Percentiles rank a stretch among this genome's conserved stretches.
Evolutionary conservation across 1,139 yeast species (phyloP).

Genomic region (Torulaspora pretoriensis): DNA sequence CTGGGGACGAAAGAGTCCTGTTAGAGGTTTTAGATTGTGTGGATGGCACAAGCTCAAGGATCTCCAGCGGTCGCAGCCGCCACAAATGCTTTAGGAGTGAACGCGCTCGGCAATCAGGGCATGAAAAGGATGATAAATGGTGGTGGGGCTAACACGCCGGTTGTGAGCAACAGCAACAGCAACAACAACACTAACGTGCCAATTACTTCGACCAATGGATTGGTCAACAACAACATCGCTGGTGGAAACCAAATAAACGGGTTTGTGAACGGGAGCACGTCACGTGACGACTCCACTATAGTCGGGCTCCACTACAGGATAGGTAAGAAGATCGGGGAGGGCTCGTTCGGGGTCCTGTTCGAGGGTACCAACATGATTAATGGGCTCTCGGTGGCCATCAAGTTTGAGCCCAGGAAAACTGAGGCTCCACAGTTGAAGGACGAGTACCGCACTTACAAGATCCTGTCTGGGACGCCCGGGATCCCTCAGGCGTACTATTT

Average conservation of each 20-base stretch:
- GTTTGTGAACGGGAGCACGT: conserved; percentile 4
- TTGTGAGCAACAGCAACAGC: conserved; percentile 13
- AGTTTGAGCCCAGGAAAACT: conserved; percentile 73
- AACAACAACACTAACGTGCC: conserved; percentile 11
- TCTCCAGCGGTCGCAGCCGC: conserved; percentile 14
- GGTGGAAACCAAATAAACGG: conserved; percentile 3
- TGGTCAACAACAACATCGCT: background rate
- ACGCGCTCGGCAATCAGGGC: conserved; percentile 13
- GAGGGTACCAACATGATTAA: conserved; percentile 76
- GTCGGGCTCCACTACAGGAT: conserved; percentile 78
- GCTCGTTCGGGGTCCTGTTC: conserved; percentile 77
- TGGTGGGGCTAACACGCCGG: conserved; percentile 14
- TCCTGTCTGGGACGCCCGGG: conserved; percentile 56
- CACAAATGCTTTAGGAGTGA: conserved; percentile 15
- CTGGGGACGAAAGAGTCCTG: background rate
- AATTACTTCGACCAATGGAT: conserved; percentile 5
- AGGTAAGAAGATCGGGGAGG: conserved; percentile 82
- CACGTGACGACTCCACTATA: conserved; percentile 41
- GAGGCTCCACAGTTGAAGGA: conserved; percentile 80
- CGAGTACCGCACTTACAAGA: conserved; percentile 70
- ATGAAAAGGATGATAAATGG: conserved; percentile 16
- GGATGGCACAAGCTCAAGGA: conserved; percentile 11
- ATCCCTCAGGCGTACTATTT: conserved; percentile 73
- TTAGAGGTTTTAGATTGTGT: conserved; percentile 2
- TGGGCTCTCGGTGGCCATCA: conserved; percentile 73